These are phyloP conservation scores for Phytophthora quininea DNA, from an alignment of 352 stramenopile genomes.

Conservation along the genomic window DNA sequence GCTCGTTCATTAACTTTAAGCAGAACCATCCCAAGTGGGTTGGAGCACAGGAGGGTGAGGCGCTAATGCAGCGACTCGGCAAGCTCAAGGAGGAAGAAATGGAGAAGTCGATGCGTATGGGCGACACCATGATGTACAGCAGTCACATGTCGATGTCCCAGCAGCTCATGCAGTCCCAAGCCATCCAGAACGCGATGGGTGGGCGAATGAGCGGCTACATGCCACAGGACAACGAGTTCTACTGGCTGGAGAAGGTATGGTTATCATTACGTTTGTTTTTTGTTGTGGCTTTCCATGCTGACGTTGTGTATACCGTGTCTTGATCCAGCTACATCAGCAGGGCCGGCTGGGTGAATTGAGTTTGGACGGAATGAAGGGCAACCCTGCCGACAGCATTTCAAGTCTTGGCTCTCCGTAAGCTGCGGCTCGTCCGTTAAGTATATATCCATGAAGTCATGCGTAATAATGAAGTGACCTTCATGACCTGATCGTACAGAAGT, in stretches of 20 bases:
- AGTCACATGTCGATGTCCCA: slow-evolving; percentile 84
- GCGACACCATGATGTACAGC: slow-evolving; percentile 83
- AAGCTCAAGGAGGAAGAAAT: slow-evolving; percentile 85
- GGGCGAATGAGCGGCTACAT: slow-evolving; percentile 52
- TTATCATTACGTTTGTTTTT: neutral
- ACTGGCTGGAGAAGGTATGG: slow-evolving; percentile 88
- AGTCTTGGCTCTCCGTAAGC: slow-evolving; percentile 47
- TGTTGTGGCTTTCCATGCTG: slow-evolving; percentile 1
- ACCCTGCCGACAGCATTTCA: slow-evolving; percentile 49
- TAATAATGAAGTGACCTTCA: slow-evolving; percentile 18
- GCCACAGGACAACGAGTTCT: slow-evolving; percentile 86
- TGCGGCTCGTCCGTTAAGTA: slow-evolving; percentile 17
- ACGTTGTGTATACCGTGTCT: slow-evolving; percentile 14
- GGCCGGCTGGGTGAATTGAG: slow-evolving; percentile 52
- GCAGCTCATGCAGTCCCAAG: slow-evolving; percentile 87
- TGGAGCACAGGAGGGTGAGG: slow-evolving; percentile 74
- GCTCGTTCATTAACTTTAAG: slow-evolving; percentile 97
- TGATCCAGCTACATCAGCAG: slow-evolving; percentile 65
- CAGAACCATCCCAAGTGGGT: slow-evolving; percentile 90
- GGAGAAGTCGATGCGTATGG: slow-evolving; percentile 87
- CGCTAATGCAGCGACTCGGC: slow-evolving; percentile 66
- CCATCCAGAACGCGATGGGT: slow-evolving; percentile 80
- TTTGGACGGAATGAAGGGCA: slow-evolving; percentile 40
- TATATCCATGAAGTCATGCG: slow-evolving; percentile 18
- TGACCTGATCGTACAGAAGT: neutral